Evolutionary conservation across 2,329 filamentous ascomycete genomes (phyloP).

Genomic region (Westerdykella sp.): DNA sequence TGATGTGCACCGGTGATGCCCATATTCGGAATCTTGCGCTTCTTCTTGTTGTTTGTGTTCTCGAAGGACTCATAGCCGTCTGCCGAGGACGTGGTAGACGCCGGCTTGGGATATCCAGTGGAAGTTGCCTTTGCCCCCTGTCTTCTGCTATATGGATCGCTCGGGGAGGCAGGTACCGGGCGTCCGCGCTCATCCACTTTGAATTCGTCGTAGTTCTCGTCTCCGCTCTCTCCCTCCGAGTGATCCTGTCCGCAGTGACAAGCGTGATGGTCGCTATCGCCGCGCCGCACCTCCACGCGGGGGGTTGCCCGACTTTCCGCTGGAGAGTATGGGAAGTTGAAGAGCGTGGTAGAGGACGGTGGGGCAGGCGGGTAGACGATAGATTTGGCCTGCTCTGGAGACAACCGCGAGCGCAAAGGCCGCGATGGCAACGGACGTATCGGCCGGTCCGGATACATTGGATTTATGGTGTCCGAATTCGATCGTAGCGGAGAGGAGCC

Average conservation of each 20-base stretch:
- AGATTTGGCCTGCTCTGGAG: conserved; percentile 73
- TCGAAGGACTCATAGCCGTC: conserved; percentile 97
- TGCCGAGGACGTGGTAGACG: conserved; percentile 60
- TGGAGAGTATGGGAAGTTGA: conserved; percentile 57
- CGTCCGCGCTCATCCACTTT: conserved; percentile 36
- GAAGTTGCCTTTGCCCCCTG: conserved; percentile 19
- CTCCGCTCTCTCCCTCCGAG: conserved; percentile 54
- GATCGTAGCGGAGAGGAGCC: conserved; percentile 36
- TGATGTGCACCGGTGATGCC: conserved; percentile 61
- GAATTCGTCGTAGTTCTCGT: conserved; percentile 45
- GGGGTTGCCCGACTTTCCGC: conserved; percentile 25
- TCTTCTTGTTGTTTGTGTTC: conserved; percentile 99
- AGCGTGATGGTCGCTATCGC: conserved; percentile 48
- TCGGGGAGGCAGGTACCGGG: conserved; percentile 37
- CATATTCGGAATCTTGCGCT: conserved; percentile 91
- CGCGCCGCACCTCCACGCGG: conserved; percentile 38
- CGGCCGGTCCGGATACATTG: conserved; percentile 79
- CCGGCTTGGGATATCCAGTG: conserved; percentile 33
- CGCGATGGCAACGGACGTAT: conserved; percentile 90
- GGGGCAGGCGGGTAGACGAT: conserved; percentile 77
- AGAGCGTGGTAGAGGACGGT: conserved; percentile 65
- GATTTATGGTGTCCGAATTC: conserved; percentile 65
- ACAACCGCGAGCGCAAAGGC: conserved; percentile 78
- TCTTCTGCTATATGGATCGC: conserved; percentile 34
- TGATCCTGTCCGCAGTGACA: conserved; percentile 44